Evolutionary conservation across 73 alveolate species (phyloP).

Genomic region (Loxodes magnus): DNA sequence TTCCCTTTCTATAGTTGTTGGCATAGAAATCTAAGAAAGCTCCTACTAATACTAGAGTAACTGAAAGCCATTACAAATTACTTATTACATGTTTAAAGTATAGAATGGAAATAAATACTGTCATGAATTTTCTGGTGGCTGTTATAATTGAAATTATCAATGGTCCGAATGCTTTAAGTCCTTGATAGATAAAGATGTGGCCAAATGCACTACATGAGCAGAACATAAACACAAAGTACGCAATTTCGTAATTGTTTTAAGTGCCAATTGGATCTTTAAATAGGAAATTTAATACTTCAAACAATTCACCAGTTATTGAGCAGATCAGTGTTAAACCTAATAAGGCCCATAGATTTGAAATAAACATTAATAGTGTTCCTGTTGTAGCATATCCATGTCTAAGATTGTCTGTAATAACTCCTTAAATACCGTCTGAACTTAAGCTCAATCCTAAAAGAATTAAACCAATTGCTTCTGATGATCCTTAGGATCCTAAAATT

Average conservation of each 20-base stretch:
- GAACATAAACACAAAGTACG: not conserved
- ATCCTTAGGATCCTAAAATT: not conserved
- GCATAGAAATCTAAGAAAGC: not conserved
- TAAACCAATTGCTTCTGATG: not conserved
- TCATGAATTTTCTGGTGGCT: slow-evolving; percentile 1
- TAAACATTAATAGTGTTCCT: not conserved
- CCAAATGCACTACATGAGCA: not conserved
- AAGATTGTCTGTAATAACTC: not conserved
- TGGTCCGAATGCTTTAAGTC: not conserved
- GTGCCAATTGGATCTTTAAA: not conserved
- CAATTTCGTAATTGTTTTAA: no score
- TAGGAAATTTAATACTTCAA: not conserved
- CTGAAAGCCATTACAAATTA: not conserved
- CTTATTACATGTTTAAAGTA: not conserved
- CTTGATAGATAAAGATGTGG: not conserved
- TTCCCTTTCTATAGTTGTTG: no score
- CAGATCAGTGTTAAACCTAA: not conserved
- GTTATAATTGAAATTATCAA: not conserved
- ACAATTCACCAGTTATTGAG: not conserved
- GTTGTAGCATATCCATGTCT: slow-evolving; percentile 1
- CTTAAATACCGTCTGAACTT: not conserved
- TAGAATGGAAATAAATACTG: not conserved
- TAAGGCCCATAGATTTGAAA: not conserved
- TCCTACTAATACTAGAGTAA: not conserved
- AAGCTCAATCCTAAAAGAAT: not conserved